Percentiles rank a stretch among this genome's conserved stretches.
Conservation (phyloP, 768 basidiomycete genomes). For the Candolleomyces eurysporus region DNA sequence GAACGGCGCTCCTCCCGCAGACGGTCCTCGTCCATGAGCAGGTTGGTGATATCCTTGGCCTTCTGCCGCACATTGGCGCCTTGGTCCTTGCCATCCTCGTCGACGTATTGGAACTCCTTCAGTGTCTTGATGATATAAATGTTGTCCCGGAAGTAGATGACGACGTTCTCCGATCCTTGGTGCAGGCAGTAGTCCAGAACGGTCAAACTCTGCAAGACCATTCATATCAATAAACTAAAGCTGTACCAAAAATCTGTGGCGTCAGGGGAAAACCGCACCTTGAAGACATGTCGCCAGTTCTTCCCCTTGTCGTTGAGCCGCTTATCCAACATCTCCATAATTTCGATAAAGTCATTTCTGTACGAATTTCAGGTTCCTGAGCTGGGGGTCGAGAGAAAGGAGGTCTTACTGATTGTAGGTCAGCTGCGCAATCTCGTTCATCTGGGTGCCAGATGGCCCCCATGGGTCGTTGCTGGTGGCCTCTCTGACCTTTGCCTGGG, state of each 20-base stretch:
- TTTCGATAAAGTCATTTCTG: conserved; percentile 95
- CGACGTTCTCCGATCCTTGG: conserved; percentile 96
- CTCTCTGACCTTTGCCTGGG: conserved; percentile 93
- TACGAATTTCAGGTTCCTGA: neutral
- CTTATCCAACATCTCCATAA: conserved; percentile 99
- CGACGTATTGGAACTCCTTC: conserved; percentile 96
- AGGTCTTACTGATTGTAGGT: conserved; percentile 90
- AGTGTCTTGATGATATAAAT: conserved; percentile 97
- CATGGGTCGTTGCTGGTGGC: conserved; percentile 97
- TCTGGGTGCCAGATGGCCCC: conserved; percentile 96
- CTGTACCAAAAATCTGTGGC: neutral
- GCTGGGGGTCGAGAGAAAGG: neutral
- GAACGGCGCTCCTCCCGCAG: conserved; percentile 82
- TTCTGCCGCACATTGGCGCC: conserved; percentile 98
- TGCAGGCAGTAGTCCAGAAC: conserved; percentile 95
- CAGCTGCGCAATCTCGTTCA: conserved; percentile 98
- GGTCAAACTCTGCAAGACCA: conserved; percentile 66
- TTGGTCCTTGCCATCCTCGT: conserved; percentile 95
- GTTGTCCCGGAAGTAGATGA: conserved; percentile 97
- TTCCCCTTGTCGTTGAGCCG: conserved; percentile 98
- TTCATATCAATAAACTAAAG: too few relatives aligned
- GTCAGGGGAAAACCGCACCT: neutral
- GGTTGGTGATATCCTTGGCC: conserved; percentile 96
- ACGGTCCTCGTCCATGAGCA: conserved; percentile 82
- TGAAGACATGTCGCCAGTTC: conserved; percentile 83